phyloP scores from a whole-genome alignment of 1,284 basidiomycete genomes.

The Tetrapyrgos nigripes region DNA sequence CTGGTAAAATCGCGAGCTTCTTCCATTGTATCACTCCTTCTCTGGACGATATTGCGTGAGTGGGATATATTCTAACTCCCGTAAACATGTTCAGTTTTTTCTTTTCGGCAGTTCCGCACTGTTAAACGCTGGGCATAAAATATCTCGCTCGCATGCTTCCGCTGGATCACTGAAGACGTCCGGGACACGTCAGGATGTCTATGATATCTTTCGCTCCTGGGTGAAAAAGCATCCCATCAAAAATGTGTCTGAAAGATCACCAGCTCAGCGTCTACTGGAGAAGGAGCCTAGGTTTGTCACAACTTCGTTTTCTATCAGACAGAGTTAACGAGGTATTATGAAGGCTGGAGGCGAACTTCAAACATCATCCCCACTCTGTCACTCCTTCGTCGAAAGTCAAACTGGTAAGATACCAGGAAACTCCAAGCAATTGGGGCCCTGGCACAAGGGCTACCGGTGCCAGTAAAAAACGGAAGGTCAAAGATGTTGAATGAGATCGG shows the following conservation, averaged over 20 bases:
- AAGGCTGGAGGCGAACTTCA: conserved; percentile 77
- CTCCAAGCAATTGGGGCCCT: conserved; percentile 96
- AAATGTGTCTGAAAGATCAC: conserved; percentile 76
- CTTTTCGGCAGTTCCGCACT: conserved; percentile 76
- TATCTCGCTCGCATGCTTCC: conserved; percentile 91
- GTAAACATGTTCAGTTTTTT: neutral
- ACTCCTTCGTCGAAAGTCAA: conserved; percentile 70
- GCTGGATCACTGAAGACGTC: conserved; percentile 93
- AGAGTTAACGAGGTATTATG: conserved; percentile 15
- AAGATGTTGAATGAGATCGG: conserved; percentile 17
- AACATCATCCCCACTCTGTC: conserved; percentile 69
- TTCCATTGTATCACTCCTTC: conserved; percentile 88
- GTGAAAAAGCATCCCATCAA: conserved; percentile 86
- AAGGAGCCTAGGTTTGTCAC: conserved; percentile 69
- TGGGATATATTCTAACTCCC: conserved; percentile 18
- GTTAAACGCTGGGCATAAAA: conserved; percentile 82
- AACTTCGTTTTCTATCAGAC: neutral
- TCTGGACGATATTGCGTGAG: conserved; percentile 77
- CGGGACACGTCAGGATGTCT: conserved; percentile 75
- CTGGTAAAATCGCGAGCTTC: conserved; percentile 79
- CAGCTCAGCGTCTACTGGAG: conserved; percentile 66
- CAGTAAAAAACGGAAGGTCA: conserved; percentile 49
- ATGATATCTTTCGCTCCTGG: conserved; percentile 88
- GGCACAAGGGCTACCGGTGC: conserved; percentile 61
- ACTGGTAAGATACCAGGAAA: conserved; percentile 90